Conservation (phyloP, 176 grass and related monocot genomes). For the Typha latifolia region DNA sequence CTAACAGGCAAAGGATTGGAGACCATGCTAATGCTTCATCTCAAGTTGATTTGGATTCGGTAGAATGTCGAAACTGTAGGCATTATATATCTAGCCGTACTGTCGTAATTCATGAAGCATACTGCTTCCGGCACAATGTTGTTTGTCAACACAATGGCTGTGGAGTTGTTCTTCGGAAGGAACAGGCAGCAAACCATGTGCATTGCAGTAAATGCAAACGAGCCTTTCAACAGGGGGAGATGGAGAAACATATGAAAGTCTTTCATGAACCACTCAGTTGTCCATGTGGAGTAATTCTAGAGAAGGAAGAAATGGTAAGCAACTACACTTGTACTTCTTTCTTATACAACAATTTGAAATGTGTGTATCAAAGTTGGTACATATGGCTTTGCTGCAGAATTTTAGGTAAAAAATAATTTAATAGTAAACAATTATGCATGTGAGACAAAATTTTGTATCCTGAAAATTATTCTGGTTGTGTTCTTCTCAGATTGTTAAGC, state of each 20-base stretch:
- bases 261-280: conserved; percentile 85
- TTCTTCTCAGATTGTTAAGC: too few relatives aligned
- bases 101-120: conserved; percentile 76
- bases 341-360: background rate
- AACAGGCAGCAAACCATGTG: conserved; percentile 59
- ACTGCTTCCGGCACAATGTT: conserved; percentile 85
- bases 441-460: too few relatives aligned
- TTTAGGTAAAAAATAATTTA: too few relatives aligned
- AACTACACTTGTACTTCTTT: background rate
- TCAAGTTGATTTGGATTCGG: conserved; percentile 36
- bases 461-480: too few relatives aligned
- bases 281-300: conserved; percentile 59
- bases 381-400: background rate
- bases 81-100: conserved; percentile 52
- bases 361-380: background rate
- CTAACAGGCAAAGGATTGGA: conserved; percentile 48
- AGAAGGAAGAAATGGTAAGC: conserved; percentile 96
- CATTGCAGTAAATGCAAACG: conserved; percentile 74
- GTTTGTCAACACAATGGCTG: conserved; percentile 62
- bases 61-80: conserved; percentile 75
- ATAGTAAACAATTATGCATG: too few relatives aligned
- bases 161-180: conserved; percentile 73
- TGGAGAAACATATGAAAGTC: conserved; percentile 95
- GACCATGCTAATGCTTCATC: conserved; percentile 35
- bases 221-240: conserved; percentile 74